Evolutionary conservation across 139 green algal genomes (phyloP).

Genomic region (Micromonas commoda): DNA sequence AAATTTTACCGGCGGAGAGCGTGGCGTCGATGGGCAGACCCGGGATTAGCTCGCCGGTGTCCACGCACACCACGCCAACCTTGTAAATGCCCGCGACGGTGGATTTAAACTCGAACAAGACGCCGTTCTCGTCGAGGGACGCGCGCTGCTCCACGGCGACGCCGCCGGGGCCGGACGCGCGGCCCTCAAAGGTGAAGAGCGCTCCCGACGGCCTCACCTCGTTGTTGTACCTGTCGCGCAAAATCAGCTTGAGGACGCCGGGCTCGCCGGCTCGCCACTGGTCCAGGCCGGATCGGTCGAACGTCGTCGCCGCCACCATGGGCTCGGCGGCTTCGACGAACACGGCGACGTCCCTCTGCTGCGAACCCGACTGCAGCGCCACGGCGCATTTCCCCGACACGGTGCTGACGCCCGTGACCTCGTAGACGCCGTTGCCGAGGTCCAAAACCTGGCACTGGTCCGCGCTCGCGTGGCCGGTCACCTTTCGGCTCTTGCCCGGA

Average conservation of each 20-base stretch:
- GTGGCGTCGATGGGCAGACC: neutral
- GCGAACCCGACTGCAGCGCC: neutral
- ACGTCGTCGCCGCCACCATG: neutral
- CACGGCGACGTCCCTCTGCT: neutral
- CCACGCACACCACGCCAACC: neutral
- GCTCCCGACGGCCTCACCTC: neutral
- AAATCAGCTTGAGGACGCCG: neutral
- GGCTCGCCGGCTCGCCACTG: neutral
- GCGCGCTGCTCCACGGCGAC: neutral
- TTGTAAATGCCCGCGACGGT: constrained; percentile 13
- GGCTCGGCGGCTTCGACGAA: neutral
- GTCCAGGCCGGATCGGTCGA: neutral
- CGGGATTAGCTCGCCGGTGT: constrained; percentile 2
- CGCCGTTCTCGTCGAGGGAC: neutral
- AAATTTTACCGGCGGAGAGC: neutral
- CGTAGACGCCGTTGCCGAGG: constrained; percentile 8
- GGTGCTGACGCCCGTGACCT: neutral
- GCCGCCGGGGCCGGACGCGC: neutral
- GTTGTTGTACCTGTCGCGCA: neutral
- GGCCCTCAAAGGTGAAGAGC: constrained; percentile 2
- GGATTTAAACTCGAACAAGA: constrained; percentile 3
- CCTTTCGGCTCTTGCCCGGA: neutral
- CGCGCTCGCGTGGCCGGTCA: neutral
- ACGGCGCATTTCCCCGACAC: neutral
- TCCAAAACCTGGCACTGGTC: neutral